Conservation (phyloP, 768 basidiomycete species). For the Sporobolomyces roseus region DNA sequence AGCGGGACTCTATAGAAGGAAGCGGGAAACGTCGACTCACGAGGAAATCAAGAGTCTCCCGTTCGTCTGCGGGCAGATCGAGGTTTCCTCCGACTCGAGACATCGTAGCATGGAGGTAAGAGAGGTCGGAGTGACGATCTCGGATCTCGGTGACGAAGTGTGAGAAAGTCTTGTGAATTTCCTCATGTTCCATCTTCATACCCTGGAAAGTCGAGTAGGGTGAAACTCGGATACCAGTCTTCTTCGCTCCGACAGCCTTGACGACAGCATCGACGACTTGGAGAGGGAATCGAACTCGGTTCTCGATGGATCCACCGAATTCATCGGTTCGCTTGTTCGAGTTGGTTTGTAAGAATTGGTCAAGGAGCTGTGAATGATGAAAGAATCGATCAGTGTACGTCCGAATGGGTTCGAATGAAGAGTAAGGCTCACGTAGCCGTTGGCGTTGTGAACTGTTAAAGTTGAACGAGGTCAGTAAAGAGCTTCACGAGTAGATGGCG, state of each 20-base stretch:
- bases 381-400: no score
- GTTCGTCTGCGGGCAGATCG: background rate
- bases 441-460: constrained; percentile 55
- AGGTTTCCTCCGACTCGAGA: constrained; percentile 44
- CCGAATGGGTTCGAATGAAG: no score
- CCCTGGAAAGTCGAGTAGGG: constrained; percentile 44
- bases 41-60: constrained; percentile 36
- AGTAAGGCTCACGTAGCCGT: constrained; percentile 47
- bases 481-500: no score
- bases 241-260: constrained; percentile 57
- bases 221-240: constrained; percentile 60
- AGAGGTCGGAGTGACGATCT: constrained; percentile 53
- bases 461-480: no score
- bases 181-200: constrained; percentile 39
- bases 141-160: constrained; percentile 56
- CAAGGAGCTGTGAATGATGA: no score
- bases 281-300: constrained; percentile 58
- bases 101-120: constrained; percentile 57
- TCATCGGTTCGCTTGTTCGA: constrained; percentile 50
- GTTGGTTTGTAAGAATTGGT: constrained; percentile 43
- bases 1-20: no score
- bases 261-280: constrained; percentile 58
- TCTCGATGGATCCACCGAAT: constrained; percentile 66
- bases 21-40: background rate
- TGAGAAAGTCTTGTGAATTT: constrained; percentile 44